A percentile compares a stretch with the other conserved stretches of the same genome.
phyloP scores from a whole-genome alignment of 2,329 filamentous ascomycete genomes.

The Cordyceps farinosa region DNA sequence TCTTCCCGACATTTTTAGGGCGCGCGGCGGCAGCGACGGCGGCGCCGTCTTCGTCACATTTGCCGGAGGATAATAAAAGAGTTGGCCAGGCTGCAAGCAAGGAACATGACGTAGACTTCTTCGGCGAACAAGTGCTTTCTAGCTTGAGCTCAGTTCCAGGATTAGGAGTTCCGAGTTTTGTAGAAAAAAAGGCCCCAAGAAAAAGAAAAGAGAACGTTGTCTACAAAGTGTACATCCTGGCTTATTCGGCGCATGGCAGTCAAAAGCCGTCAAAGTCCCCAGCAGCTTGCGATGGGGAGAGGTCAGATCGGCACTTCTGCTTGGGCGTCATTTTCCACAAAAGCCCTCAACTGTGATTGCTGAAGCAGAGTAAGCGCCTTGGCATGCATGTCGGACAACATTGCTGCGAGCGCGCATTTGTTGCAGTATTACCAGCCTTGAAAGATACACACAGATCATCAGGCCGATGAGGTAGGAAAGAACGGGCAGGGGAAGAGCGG shows the following conservation, averaged over 20 bases:
- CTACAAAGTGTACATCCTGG: too few relatives aligned
- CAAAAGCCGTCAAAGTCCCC: too few relatives aligned
- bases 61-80: background rate
- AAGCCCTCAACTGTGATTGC: background rate
- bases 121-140: too few relatives aligned
- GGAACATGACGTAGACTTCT: background rate
- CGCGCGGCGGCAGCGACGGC: background rate
- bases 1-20: background rate
- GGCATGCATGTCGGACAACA: slow-evolving; percentile 1
- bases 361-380: background rate
- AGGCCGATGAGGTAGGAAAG: background rate
- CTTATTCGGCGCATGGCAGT: too few relatives aligned
- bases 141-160: too few relatives aligned
- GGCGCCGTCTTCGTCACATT: background rate
- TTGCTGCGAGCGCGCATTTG: background rate
- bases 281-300: background rate
- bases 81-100: background rate
- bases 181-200: too few relatives aligned
- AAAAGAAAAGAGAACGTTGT: too few relatives aligned
- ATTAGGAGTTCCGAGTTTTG: too few relatives aligned
- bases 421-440: slow-evolving; percentile 1
- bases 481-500: background rate
- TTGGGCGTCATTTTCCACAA: background rate
- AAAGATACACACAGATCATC: background rate
- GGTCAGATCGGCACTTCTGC: background rate